Percentiles rank a stretch among this genome's conserved stretches.
Conservation (phyloP, 208 protist species). For the Leishmania amazonensis region DNA sequence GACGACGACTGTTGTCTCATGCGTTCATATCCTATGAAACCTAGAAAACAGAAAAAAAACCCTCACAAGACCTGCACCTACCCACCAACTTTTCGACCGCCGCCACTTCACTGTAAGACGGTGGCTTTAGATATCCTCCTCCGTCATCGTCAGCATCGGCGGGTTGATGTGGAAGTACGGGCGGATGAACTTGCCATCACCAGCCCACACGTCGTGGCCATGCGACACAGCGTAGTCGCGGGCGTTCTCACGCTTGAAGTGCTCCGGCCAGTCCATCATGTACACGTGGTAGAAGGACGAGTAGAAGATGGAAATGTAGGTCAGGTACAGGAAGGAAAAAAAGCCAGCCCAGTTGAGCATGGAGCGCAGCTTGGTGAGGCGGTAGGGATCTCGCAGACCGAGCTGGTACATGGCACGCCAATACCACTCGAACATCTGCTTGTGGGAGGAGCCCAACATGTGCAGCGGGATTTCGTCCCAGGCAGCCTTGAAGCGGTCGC, state of each 20-base stretch:
- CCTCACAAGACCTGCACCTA: neutral
- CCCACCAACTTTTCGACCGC: neutral
- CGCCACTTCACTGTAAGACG: neutral
- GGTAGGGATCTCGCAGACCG: conserved; percentile 67
- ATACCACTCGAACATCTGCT: conserved; percentile 82
- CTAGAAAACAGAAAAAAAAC: neutral
- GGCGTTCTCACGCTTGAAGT: conserved; percentile 82
- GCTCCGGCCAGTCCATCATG: conserved; percentile 76
- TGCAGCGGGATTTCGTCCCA: conserved; percentile 86
- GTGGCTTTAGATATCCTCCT: conserved; percentile 66
- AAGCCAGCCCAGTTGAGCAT: conserved; percentile 70
- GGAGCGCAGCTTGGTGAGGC: conserved; percentile 72
- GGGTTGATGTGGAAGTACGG: conserved; percentile 91
- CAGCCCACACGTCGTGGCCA: conserved; percentile 81
- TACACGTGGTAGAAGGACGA: conserved; percentile 77
- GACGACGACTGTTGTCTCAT: neutral
- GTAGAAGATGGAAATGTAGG: conserved; percentile 78
- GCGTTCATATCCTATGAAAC: neutral
- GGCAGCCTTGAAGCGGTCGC: conserved; percentile 80
- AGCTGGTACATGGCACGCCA: conserved; percentile 83
- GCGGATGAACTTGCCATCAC: conserved; percentile 85
- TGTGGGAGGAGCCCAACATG: conserved; percentile 63
- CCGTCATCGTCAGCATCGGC: conserved; percentile 88
- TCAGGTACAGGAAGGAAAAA: conserved; percentile 73
- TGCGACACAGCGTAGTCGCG: conserved; percentile 74